A percentile compares a stretch with the other conserved stretches of the same genome.
phyloP scores from a whole-genome alignment of 805 yeast species.

The Naumovozyma baii region DNA sequence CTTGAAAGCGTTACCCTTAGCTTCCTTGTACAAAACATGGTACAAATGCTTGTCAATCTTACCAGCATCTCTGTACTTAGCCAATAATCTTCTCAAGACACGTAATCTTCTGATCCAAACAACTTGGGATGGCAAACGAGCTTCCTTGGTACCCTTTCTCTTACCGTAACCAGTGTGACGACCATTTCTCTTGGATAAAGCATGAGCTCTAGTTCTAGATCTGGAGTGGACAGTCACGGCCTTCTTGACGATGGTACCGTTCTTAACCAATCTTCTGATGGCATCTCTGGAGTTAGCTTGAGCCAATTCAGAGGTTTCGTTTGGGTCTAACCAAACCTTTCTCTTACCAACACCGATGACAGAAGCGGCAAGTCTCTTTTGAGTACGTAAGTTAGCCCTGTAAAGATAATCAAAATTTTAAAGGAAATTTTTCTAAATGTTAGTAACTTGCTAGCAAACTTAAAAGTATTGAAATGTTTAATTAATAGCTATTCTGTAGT shows the following conservation, averaged over 20 bases:
- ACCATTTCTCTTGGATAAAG: slow-evolving; percentile 94
- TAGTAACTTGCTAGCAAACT: neutral
- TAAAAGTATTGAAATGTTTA: too few relatives aligned
- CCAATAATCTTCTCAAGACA: slow-evolving; percentile 95
- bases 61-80: slow-evolving; percentile 98
- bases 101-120: slow-evolving; percentile 99
- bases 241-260: slow-evolving; percentile 97
- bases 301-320: slow-evolving; percentile 90
- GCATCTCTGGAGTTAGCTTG: slow-evolving; percentile 97
- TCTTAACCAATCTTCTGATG: slow-evolving; percentile 93
- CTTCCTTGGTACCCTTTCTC: slow-evolving; percentile 99
- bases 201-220: slow-evolving; percentile 94
- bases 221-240: slow-evolving; percentile 96
- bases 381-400: slow-evolving; percentile 97
- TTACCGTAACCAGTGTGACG: slow-evolving; percentile 99
- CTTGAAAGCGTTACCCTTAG: slow-evolving; percentile 99
- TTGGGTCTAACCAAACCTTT: slow-evolving; percentile 99
- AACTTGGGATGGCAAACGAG: slow-evolving; percentile 96
- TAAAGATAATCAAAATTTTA: slow-evolving; percentile 5
- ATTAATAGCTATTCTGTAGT: neutral
- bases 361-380: slow-evolving; percentile 99
- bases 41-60: slow-evolving; percentile 98
- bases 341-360: slow-evolving; percentile 98
- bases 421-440: neutral
- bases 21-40: slow-evolving; percentile 92